Percentiles rank a stretch among this genome's conserved stretches.
Conservation (phyloP, 2,329 filamentous ascomycete genomes). For the Fusarium succisae region DNA sequence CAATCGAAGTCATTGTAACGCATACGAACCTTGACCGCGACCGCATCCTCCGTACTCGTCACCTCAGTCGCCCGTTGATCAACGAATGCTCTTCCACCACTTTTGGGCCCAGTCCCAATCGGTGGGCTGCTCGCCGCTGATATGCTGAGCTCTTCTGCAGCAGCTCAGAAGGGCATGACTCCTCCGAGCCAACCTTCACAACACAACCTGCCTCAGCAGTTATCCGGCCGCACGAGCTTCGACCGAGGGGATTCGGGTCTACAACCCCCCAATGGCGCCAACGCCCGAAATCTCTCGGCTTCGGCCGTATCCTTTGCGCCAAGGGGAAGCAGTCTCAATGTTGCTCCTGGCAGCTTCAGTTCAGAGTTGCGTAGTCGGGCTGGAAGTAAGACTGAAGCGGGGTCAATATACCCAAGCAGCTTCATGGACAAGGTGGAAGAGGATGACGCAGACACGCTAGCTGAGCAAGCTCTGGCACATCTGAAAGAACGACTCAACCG, state of each 20-base stretch:
- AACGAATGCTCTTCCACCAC: constrained; percentile 50
- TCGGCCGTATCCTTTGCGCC: constrained; percentile 71
- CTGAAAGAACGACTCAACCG: constrained; percentile 89
- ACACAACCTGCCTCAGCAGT: constrained; percentile 45
- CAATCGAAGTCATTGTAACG: constrained; percentile 10
- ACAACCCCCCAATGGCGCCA: constrained; percentile 58
- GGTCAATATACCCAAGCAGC: constrained; percentile 49
- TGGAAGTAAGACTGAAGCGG: constrained; percentile 50
- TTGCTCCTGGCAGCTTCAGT: constrained; percentile 86
- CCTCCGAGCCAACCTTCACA: constrained; percentile 51
- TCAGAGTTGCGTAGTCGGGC: constrained; percentile 77
- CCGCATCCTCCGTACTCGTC: constrained; percentile 25
- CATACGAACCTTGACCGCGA: constrained; percentile 16
- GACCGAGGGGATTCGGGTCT: constrained; percentile 64
- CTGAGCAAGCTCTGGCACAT: constrained; percentile 78
- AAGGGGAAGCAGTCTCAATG: constrained; percentile 74
- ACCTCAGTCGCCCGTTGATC: constrained; percentile 25
- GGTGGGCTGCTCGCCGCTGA: constrained; percentile 48
- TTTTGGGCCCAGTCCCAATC: constrained; percentile 51
- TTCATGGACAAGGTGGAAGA: constrained; percentile 70
- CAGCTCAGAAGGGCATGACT: constrained; percentile 45
- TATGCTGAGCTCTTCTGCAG: constrained; percentile 48
- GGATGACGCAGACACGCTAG: constrained; percentile 62
- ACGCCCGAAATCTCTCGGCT: constrained; percentile 58
- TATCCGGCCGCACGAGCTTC: constrained; percentile 49